Evolutionary conservation across 306 rosid species (phyloP), one percentile per base, ranked within the genome.

Genomic region (Abrus pulchellus): DNA sequence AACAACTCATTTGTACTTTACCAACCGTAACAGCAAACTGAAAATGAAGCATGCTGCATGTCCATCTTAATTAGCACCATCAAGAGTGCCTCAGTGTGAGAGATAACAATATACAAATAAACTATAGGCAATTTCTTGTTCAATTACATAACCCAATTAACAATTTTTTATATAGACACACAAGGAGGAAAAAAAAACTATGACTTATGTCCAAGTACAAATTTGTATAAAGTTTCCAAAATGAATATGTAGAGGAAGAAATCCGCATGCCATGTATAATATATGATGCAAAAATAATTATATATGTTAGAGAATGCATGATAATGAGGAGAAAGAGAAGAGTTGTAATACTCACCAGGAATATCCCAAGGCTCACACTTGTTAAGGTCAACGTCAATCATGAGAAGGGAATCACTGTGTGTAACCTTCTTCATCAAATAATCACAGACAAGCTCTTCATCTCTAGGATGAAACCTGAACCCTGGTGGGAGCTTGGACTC

Each of bases 291-390:
- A 54, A 43, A 13, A 55, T 4, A 43, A 28, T 6, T 14, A 30
- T 30, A 49, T 3, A 54, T 5, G 1, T 36, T 2, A 64, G 55
- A 72, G 55, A 83, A 82, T 68, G 72, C 60, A 74, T 44, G 76
- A 77, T 43, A 32, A 29, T 32, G 66, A 14, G 45, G 6, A 41
- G 54, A 11, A 49, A 67, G 29, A 14, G 29, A 3, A 59, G 3
- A 12, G 2, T 14, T 3, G 34, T 0, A 2, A 7, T 2, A 68
- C 91, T 85, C n/a, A 94, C 98, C 91, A 67, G 98, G 97, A 82
- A 94, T 90, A 77, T 94, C 98, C 98, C 98, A 94, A 5, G 98
- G 98, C 63, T 94, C 98, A 50, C 88, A 90, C 96, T 90, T 92
- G 92, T 94, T 94, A 53, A 94, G 98, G 81, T 94, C 98, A 83